phyloP scores from a whole-genome alignment of 176 grass and related monocot species.

The Triticum timopheevii region DNA sequence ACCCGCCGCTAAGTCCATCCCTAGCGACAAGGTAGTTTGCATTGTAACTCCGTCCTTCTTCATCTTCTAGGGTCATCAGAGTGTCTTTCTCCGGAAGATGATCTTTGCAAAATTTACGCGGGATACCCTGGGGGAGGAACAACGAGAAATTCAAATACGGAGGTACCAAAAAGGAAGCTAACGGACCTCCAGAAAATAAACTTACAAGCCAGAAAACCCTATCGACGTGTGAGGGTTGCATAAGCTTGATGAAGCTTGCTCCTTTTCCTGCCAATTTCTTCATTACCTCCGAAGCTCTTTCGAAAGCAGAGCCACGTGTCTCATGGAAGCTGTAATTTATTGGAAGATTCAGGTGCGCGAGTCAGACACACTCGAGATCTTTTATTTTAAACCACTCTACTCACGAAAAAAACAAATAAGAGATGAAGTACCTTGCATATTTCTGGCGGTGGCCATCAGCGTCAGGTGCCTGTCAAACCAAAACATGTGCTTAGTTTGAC shows the following conservation, averaged over 20 bases:
- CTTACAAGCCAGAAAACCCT: constrained; percentile 38
- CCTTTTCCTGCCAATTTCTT: constrained; percentile 10
- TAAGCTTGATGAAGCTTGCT: constrained; percentile 25
- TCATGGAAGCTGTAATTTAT: not conserved
- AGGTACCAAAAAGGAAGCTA: not conserved
- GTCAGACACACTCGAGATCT: not conserved
- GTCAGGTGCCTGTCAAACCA: not conserved
- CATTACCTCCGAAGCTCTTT: constrained; percentile 15
- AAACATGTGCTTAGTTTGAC: not conserved
- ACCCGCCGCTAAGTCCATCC: constrained; percentile 41
- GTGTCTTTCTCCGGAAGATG: constrained; percentile 26
- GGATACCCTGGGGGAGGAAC: constrained; percentile 13
- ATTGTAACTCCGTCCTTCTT: not conserved
- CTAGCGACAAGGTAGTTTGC: not conserved
- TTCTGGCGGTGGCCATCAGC: not conserved
- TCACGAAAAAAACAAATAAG: too few relatives aligned
- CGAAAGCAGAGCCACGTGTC: not conserved
- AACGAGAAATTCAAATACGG: not conserved
- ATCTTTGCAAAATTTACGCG: constrained; percentile 13
- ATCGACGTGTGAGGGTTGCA: constrained; percentile 43
- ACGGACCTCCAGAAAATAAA: not conserved
- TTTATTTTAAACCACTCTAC: not conserved
- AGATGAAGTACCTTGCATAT: not conserved
- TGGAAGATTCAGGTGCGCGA: not conserved
- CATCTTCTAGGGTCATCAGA: constrained; percentile 27